These are phyloP conservation scores for Austropuccinia psidii DNA, from an alignment of 1,284 basidiomycete species.

Conservation along the genomic window DNA sequence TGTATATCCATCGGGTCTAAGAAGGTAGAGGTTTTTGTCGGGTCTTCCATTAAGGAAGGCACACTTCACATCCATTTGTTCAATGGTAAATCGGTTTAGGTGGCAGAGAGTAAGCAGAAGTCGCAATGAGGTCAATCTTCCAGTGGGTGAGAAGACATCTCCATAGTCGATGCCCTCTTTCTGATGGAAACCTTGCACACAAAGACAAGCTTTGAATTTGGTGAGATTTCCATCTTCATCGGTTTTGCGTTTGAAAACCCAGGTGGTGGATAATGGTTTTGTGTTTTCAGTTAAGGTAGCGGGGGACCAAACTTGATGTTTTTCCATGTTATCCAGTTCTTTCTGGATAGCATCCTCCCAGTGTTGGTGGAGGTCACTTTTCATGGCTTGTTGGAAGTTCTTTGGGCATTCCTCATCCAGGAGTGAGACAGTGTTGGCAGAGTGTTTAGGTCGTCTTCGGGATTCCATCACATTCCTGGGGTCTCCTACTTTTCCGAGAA, in stretches of 20 bases:
- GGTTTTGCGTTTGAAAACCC: background rate
- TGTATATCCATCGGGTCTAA: background rate
- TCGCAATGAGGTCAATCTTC: background rate
- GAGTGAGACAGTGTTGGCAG: background rate
- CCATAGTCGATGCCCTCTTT: constrained; percentile 1
- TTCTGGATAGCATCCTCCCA: background rate
- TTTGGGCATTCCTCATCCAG: background rate
- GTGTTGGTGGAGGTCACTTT: background rate
- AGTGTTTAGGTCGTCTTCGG: background rate
- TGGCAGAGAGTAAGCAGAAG: background rate
- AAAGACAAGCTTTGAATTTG: constrained; percentile 12
- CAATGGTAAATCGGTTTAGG: background rate
- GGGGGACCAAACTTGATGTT: background rate
- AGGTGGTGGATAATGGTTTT: background rate
- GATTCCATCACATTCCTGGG: background rate
- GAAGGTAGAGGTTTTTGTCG: background rate
- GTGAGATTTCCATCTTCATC: background rate
- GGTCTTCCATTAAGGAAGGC: constrained; percentile 9
- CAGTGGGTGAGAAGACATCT: background rate
- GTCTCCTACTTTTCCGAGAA: background rate
- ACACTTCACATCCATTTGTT: background rate
- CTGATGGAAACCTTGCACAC: background rate
- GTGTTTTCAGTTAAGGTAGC: background rate
- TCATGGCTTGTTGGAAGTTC: constrained; percentile 1
- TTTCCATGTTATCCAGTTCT: background rate